Base-by-base conservation (phyloP, 2,329 filamentous ascomycete genomes). In the Anthostomella pinea region DNA sequence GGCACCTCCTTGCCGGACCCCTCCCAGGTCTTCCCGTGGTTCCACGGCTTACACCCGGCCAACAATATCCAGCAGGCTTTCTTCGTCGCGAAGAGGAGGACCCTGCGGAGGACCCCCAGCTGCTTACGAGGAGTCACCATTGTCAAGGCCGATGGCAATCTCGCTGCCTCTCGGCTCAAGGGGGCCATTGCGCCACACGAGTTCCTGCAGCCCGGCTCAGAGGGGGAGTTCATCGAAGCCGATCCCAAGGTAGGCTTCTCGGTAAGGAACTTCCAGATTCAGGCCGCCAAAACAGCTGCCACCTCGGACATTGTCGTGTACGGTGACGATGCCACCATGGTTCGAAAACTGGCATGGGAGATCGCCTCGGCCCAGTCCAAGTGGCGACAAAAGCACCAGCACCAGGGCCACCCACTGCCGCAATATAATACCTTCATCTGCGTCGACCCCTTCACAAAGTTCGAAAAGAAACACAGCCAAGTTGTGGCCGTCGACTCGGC, bases 261-360 rank as follows among this genome's bases (percentile, higher is more conserved):
- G 4, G 90, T 97, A 27, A 81, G 93, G 29, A 97, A 97, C 61
- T 98, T 98, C 58, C 91, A 97, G 53, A 97, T 97, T 24, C 93
- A 98, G 62, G 77, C 87, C 0, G 85, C 85, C 40, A 98, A 98
- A 62, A 70, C 87, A 48, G 90, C 90, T 36, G 79, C 85, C 48
- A 77, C 93, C 7, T 96, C 90, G 1, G 93, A 98, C 59, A 87
- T 98, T 46, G 76, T 98, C 25, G 78, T 98, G 1, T 98, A 98
- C 58, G 88, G 88, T 9, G 85, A 91, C 36, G 77, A 87, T 47
- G 66, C 70, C 23, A 72, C 72, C 2, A 65, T 75, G 17, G 75
- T 77, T 29, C 73, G 77, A 35, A 81, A 82, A 38, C 67, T 95
- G 15, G 77, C 59, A 52, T 85, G 65, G 73, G 79, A 67, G 57